Evolutionary conservation across 2,329 filamentous ascomycete genomes (phyloP), one percentile per base, ranked within the genome.

Genomic region (Aspergillus proliferans): DNA sequence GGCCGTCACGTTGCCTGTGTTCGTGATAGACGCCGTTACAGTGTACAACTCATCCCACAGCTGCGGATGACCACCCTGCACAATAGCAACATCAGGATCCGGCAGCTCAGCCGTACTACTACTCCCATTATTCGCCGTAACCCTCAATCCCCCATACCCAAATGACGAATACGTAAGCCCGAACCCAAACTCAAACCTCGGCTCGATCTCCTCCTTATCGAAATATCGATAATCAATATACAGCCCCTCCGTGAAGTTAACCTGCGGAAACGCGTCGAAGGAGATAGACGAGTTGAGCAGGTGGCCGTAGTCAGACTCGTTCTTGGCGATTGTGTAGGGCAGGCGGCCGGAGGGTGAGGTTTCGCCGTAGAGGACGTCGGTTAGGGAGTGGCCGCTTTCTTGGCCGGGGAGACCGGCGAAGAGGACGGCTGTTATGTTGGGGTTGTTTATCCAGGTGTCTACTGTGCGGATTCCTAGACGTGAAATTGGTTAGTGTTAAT

Each of bases 331-430:
- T 6, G 88, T 93, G 69, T 94, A 95, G 4, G 87, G 85, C 0
- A 86, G 80, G 55, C 89, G 87, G 45, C 82, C 90, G 22, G 82
- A 81, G 1, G 88, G 88, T 70, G 88, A 91, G 52, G 85, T 79
- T 49, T 80, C 81, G 41, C 90, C 90, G 66, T 91, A 95, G 8
- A 95, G 81, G 19, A 95, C 79, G 57, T 94, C 88, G 12, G 81
- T 80, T 46, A 95, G 81, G 3, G 86, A 79, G 62, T 90, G 88
- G 41, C 90, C 90, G 19, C 84, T 87, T 68, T 95, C 86, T 64
- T 95, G 85, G 8, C 90, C 90, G 0, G 89, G 89, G 21, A 90
- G 71, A 59, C 87, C 87, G 36, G 88, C 89, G 79, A 86, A 93
- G 2, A 95, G 68, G 47, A 95, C 90, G 40, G 88, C 90, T 0